phyloP scores from a whole-genome alignment of 1,284 basidiomycete species.

The Ustilago hordei region DNA sequence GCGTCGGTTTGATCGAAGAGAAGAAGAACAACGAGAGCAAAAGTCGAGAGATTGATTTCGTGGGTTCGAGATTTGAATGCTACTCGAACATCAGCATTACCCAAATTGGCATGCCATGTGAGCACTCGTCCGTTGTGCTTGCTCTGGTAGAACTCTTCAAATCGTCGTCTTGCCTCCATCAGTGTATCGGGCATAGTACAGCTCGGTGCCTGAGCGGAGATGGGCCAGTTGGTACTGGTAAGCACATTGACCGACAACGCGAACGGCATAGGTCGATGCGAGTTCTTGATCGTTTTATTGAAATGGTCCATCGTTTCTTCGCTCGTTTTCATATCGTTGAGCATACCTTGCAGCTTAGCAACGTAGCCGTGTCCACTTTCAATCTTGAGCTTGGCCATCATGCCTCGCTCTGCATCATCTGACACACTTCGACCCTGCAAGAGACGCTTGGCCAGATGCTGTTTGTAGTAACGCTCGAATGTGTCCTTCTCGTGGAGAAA shows the following conservation, averaged over 20 bases:
- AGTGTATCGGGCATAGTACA: slow-evolving; percentile 55
- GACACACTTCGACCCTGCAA: slow-evolving; percentile 87
- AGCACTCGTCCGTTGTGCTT: slow-evolving; percentile 89
- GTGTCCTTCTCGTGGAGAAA: slow-evolving; percentile 95
- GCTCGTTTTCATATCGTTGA: slow-evolving; percentile 95
- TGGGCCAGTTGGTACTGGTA: slow-evolving; percentile 68
- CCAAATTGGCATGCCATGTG: slow-evolving; percentile 93
- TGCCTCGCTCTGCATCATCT: slow-evolving; percentile 96
- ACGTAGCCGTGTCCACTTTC: slow-evolving; percentile 98
- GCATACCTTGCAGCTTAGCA: slow-evolving; percentile 98
- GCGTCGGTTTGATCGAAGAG: slow-evolving; percentile 78
- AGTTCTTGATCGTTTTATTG: slow-evolving; percentile 74
- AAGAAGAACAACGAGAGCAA: slow-evolving; percentile 86
- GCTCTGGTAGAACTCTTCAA: slow-evolving; percentile 89
- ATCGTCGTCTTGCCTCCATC: slow-evolving; percentile 73
- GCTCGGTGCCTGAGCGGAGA: slow-evolving; percentile 52
- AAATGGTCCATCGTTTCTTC: slow-evolving; percentile 85
- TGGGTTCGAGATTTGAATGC: slow-evolving; percentile 84
- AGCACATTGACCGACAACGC: slow-evolving; percentile 76
- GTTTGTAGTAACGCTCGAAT: slow-evolving; percentile 98
- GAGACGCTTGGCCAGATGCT: slow-evolving; percentile 91
- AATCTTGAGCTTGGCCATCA: slow-evolving; percentile 97
- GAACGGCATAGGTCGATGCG: slow-evolving; percentile 76
- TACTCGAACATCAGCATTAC: slow-evolving; percentile 88
- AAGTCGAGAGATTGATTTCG: slow-evolving; percentile 93